Base-by-base conservation (phyloP, 192 early-diverging fungal species). In the Umbelopsis ramanniana region DNA sequence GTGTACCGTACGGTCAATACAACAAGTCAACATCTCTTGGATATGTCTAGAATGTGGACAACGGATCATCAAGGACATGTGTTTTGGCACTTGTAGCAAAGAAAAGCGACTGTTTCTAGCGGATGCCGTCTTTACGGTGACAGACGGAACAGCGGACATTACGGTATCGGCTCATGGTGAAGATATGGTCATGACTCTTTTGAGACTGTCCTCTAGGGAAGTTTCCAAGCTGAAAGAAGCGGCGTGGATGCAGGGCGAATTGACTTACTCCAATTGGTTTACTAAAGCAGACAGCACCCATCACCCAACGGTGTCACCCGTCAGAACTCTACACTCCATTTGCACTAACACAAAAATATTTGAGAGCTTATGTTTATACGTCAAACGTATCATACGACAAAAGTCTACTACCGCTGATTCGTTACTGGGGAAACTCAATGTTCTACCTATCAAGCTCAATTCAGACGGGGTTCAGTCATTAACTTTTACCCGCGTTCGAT, bases 121-220 rank as follows among this genome's bases (percentile, higher is more conserved):
- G 15, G 43, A 60, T 17, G 73, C 73, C 29, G 23, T 43, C 1
- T 52, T 60, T 1, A 46, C 26, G 2, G 21, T 74, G 8, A 69
- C 29, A 26, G 73, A 74, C 14, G 67, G 68, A 29, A 68, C 67
- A 3, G 73, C 48, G 1, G 33, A 38, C 17, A 47, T 22, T 5
- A 22, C 29, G 0, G 73, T 68, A 3, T 60, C 54, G 22, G 38
- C 69, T 4, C 54, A 70, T 24, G 68, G 67, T 2, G 73, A 74
- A 52, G 45, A 47, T 50, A 24, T 74, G 21, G 73, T 74, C 0
- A 63, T 70, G 45, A 17, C 24, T 2, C 48, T 74, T 14, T 15
- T 74, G 67, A 26, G 57, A 19, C 57, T 63, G 2, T 63, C 57
- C 5, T 4, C 26, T 2, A 38, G 7, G 14, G 57, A 19, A 37